Conservation (phyloP, 352 stramenopile genomes). For the Pythium sukuiense region DNA sequence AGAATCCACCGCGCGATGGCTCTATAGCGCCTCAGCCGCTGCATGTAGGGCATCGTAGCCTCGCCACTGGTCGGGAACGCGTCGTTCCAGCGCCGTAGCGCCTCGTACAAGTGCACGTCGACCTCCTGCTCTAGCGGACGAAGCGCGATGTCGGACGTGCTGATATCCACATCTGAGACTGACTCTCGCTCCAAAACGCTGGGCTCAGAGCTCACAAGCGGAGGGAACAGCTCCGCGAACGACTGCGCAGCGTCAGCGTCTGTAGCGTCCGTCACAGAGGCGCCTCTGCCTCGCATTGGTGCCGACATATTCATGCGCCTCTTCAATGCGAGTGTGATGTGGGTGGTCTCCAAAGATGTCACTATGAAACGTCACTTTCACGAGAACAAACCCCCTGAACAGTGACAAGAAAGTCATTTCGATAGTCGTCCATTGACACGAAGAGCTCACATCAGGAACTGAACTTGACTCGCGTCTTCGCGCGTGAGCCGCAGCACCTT, state of each 20-base stretch:
- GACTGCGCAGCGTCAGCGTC: slow-evolving; percentile 6
- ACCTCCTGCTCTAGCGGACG: slow-evolving; percentile 56
- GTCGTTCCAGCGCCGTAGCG: slow-evolving; percentile 64
- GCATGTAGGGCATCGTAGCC: slow-evolving; percentile 48
- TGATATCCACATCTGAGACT: slow-evolving; percentile 42
- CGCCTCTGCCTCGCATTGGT: not conserved
- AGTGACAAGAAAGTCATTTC: not conserved
- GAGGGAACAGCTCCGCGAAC: slow-evolving; percentile 55
- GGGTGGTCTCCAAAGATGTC: not conserved
- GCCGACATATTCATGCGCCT: not conserved
- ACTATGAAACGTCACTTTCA: not conserved
- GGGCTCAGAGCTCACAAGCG: slow-evolving; percentile 26
- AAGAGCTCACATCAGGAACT: slow-evolving; percentile 59
- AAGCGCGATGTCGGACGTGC: slow-evolving; percentile 47
- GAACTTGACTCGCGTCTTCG: slow-evolving; percentile 80
- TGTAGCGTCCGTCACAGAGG: not conserved
- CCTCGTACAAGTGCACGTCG: slow-evolving; percentile 52
- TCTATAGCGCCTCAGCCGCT: slow-evolving; percentile 62
- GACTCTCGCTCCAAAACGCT: slow-evolving; percentile 10
- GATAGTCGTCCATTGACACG: not conserved
- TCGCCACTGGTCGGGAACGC: slow-evolving; percentile 48
- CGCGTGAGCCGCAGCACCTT: slow-evolving; percentile 69
- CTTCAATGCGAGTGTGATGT: not conserved
- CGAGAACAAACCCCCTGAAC: not conserved
- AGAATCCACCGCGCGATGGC: slow-evolving; percentile 49